Evolutionary conservation across 306 rosid species (phyloP), one percentile per base, ranked within the genome.

Genomic region (Betula pendula): DNA sequence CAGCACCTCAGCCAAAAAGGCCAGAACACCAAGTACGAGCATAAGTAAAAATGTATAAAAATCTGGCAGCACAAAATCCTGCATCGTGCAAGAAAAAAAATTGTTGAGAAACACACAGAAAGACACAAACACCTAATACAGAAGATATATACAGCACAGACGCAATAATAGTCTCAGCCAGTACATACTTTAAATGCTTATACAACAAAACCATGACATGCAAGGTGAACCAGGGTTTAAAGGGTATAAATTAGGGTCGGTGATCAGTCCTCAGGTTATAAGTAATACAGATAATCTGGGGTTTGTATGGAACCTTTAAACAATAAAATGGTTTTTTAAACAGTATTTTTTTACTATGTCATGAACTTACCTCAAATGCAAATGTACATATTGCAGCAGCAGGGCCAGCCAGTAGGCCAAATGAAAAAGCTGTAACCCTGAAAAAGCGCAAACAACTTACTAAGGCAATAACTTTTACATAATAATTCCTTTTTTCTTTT

Each of bases 1-100:
- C 76, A 56, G 48, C 73, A 92, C 97, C 96, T 92, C 97, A 2
- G 96, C 97, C 53, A 87, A 86, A 85, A 90, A 89, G 77, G 94
- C 91, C 53, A 92, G 76, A 72, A 86, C 51, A 58, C 96, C 86
- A 19, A 86, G 89, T 58, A 86, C 77, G 71, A 90, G 79, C 94
- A 89, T 85, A 68, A 87, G 76, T 48, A 83, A 45, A 77, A 83
- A 70, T 33, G 94, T 84, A 79, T 72, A 78, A 14, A 89, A 20
- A 77, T 80, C 63, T 12, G 97, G 97, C 63, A 90, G 75, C 76
- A 89, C 92, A 73, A 87, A 86, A 66, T 72, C 90, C 97, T 92
- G 93, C 81, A 84, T 60, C 63, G 77, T 10, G 14, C 29, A 43
- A 77, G 74, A 35, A 38, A 73, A 49, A 47, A 43, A 35, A 42